Percentiles rank a stretch among this genome's conserved stretches.
Conservation (phyloP, 177 flowering plant species). For the Vitis hybrid region DNA sequence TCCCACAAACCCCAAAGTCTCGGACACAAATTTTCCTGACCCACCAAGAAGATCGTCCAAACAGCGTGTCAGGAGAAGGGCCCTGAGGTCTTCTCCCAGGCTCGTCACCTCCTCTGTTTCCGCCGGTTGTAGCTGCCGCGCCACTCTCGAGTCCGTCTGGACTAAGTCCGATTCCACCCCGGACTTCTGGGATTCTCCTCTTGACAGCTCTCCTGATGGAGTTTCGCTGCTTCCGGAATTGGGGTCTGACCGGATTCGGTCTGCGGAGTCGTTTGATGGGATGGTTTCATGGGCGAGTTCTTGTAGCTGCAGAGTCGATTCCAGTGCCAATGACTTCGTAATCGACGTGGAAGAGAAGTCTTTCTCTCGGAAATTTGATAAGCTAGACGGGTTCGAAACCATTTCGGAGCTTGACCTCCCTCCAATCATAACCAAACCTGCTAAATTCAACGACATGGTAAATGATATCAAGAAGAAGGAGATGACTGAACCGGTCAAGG, state of each 20-base stretch:
- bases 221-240: neutral
- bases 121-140: conserved; percentile 26
- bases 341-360: conserved; percentile 22
- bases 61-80: conserved; percentile 9
- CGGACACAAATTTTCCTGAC: conserved; percentile 30
- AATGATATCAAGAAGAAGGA: conserved; percentile 10
- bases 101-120: conserved; percentile 29
- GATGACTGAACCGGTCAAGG: conserved; percentile 3
- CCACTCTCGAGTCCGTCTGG: conserved; percentile 26
- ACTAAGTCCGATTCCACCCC: conserved; percentile 20
- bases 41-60: conserved; percentile 43
- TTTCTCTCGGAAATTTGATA: conserved; percentile 6
- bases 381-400: conserved; percentile 6
- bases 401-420: conserved; percentile 37
- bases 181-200: conserved; percentile 15
- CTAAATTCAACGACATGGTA: conserved; percentile 3
- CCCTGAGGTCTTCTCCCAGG: conserved; percentile 17
- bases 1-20: conserved; percentile 25
- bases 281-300: conserved; percentile 22
- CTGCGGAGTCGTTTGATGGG: conserved; percentile 24
- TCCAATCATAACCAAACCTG: conserved; percentile 45
- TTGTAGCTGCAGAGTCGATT: conserved; percentile 16
- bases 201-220: conserved; percentile 12
- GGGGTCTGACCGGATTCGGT: conserved; percentile 16
- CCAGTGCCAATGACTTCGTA: conserved; percentile 18